Evolutionary conservation across 352 stramenopile species (phyloP), one percentile per base, ranked within the genome.

Genomic region (Globisporangium ultimum): DNA sequence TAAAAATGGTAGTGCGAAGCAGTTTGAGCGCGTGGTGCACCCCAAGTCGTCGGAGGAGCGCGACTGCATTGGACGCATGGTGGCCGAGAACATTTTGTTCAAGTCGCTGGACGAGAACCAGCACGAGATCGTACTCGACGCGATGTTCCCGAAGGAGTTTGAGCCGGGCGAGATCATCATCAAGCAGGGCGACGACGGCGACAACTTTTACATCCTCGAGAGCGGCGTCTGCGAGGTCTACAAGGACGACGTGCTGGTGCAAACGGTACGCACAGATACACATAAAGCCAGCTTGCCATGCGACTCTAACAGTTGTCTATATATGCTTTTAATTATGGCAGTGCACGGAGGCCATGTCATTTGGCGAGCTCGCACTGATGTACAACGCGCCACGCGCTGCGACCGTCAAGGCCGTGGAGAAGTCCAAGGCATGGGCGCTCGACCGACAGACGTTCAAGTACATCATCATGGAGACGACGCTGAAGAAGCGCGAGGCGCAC

Each of bases 311-410:
- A 28, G 24, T 5, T 52, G 49, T 28, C 4, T 63, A 53, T 50
- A 3, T 2, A 53, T 60, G 9, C 42, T 53, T 32, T 20, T 62
- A n/a, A 45, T 22, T 48, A 9, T 55, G 48, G 15, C 36, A 92
- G 68, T 89, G 97, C 60, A 87, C 75, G n/a, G 76, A 88, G 32
- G 85, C 84, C 2, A 88, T 91, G 68, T 95, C 91, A 10, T 99
- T 99, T 80, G 97, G 97, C 36, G 97, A 99, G 64, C 72, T 99
- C 32, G 96, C 96, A 12, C 81, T 99, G 22, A 96, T 99, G 89
- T 99, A 99, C 80, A 98, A 98, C 60, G 94, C 89, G 17, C 96
- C 96, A 7, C 93, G 97, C 55, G 93, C 96, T 22, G 97, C 96
- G 22, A 98, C 96, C 13, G 97, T 97, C 50, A 95, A 97, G 64